Evolutionary conservation across 2,329 filamentous ascomycete genomes (phyloP), one percentile per base, ranked within the genome.

Genomic region (Colletotrichum sidae): DNA sequence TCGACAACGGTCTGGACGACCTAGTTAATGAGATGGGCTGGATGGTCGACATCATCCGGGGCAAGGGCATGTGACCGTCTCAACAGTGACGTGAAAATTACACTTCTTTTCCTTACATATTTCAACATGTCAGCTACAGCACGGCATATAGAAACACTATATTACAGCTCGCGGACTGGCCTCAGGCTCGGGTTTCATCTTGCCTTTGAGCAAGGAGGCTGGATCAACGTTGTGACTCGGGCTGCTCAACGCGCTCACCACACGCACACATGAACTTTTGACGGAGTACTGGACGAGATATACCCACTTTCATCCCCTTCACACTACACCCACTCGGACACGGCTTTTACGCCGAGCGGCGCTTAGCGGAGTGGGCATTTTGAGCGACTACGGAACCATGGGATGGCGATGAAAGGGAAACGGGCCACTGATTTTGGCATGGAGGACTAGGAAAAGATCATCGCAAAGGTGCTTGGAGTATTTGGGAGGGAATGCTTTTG

Each of bases 41-140:
- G 83, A 83, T 87, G 72, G 81, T 80, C 10, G 79, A 81, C 38
- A 75, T 80, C 33, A 84, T 87, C 67, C 76, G 77, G 55, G 75
- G 71, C 35, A 78, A 76, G 68, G 69, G 72, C 49, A 55, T 70
- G 49, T 64, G 65, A 69, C 57, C 42, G 3, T 37, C 13, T 4
- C 35, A 37, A 13, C 12, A 8, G 34, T 25, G 25, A 25, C 25
- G 25, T 25, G 4, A 25, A 25, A 25, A 25, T 25, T 25, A 25
- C 25, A 25, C 25, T 25, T 25, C 25, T 25, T 25, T 25, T 5
- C 17, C 35, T n/a, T 6, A 41, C n/a, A 60, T 4, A 33, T 25
- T 25, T 25, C 25, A 25, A 25, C 25, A 25, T 25, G 25, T 34
- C 15, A 45, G 41, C 15, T 55, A 44, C 37, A 50, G 42, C 44